Evolutionary conservation across 768 basidiomycete species (phyloP), one percentile per base, ranked within the genome.

Genomic region (Pisolithus orientalis): DNA sequence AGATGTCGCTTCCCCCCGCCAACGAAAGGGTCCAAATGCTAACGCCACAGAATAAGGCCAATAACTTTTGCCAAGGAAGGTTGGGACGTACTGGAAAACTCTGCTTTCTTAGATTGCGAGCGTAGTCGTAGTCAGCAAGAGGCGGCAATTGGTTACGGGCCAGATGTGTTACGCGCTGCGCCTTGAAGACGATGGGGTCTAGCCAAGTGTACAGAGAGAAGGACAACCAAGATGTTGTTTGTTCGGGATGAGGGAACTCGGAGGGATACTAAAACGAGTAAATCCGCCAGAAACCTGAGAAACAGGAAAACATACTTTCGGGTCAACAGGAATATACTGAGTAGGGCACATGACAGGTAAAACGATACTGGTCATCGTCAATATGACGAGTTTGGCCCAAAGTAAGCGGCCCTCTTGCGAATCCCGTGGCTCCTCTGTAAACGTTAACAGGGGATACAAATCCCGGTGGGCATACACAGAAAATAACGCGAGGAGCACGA

Each of bases 371-470:
- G 70, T 76, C 6, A 78, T 29, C 6, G 71, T 57, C 14, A 85
- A 70, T 10, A 80, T 47, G n/a, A 54, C 60, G 4, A 83, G 52
- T 60, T 83, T 78, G 4, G 67, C 64, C 84, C 84, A 86, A 17
- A 84, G 62, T 32, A 80, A 52, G 47, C 62, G 53, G 6, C 80
- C 77, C 57, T 79, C 79, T 1, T 61, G 60, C 2, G 62, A 58
- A 57, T 87, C 85, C n/a, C 68, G 54, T 6, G 83, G 80, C 13
- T 50, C 34, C 24, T 73, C 65, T n/a, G 70, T 72, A 63, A 71
- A 84, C 0, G 82, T 85, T 14, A 74, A 66, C 8, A 85, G 59
- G 11, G 85, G 85, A 62, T 73, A 83, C 6, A 87, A 47, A 59
- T 81, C 77, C n/a, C 84, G 75, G 58, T 82, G 83, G 32, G 68